These are phyloP conservation scores for Aureobasidium sp. DNA, from an alignment of 2,329 filamentous ascomycete genomes.

Conservation along the genomic window DNA sequence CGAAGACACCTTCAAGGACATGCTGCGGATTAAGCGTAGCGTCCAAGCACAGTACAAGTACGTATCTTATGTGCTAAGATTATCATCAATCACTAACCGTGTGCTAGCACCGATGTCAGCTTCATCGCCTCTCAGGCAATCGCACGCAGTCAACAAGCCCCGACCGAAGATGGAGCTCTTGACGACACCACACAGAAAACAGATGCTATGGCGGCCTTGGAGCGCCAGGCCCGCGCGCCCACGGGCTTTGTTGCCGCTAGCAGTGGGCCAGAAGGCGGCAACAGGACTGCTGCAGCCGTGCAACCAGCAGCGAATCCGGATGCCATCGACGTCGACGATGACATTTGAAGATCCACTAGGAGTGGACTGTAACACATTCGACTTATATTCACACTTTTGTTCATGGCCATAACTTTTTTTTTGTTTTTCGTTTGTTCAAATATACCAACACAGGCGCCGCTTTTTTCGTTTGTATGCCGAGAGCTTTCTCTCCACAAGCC, in stretches of 20 bases:
- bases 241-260: constrained; percentile 87
- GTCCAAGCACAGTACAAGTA: constrained; percentile 96
- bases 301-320: constrained; percentile 23
- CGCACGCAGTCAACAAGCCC: constrained; percentile 57
- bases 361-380: neutral
- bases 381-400: neutral
- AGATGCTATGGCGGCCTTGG: constrained; percentile 85
- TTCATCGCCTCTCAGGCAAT: constrained; percentile 96
- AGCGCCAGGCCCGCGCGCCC: constrained; percentile 80
- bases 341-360: constrained; percentile 14
- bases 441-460: constrained; percentile 11
- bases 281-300: constrained; percentile 19
- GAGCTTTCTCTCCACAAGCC: neutral
- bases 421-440: neutral
- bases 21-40: constrained; percentile 94
- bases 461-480: constrained; percentile 5
- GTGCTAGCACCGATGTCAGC: constrained; percentile 75
- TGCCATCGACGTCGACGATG: constrained; percentile 32
- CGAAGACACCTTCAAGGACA: constrained; percentile 98
- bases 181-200: constrained; percentile 45
- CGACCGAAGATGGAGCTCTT: constrained; percentile 32
- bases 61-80: constrained; percentile 23
- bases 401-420: neutral
- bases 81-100: constrained; percentile 29
- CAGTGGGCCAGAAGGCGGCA: constrained; percentile 39